Evolutionary conservation across 306 rosid genomes (phyloP).

Genomic region (Mimosa pudica): DNA sequence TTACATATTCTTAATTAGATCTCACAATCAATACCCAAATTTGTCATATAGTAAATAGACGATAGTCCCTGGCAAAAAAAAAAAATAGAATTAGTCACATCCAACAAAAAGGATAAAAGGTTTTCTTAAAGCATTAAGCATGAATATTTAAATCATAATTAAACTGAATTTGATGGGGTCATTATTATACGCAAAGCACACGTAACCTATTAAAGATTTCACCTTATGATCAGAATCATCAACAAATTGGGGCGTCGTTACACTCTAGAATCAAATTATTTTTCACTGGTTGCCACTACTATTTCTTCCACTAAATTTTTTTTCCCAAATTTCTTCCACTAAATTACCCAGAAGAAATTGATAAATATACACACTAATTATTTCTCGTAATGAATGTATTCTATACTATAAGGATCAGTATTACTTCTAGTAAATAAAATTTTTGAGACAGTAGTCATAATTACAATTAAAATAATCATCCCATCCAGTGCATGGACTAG

Average conservation of each 20-base stretch:
- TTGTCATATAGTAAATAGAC: not conserved
- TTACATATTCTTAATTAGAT: too few species aligned
- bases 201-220: slow-evolving; percentile 15
- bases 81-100: too few species aligned
- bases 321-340: slow-evolving; percentile 13
- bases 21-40: not conserved
- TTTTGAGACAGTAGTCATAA: slow-evolving; percentile 14
- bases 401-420: not conserved
- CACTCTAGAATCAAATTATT: not conserved
- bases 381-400: slow-evolving; percentile 4
- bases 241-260: slow-evolving; percentile 8
- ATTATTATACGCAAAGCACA: slow-evolving; percentile 32
- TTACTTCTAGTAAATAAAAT: not conserved
- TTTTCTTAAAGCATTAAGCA: not conserved
- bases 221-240: not conserved
- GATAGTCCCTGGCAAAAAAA: too few species aligned
- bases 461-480: slow-evolving; percentile 23
- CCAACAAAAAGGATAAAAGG: not conserved
- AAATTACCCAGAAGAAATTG: not conserved
- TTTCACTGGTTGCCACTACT: slow-evolving; percentile 10
- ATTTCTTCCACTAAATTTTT: slow-evolving; percentile 18
- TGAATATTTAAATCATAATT: not conserved
- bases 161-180: not conserved
- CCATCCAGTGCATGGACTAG: slow-evolving; percentile 13
- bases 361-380: not conserved